These are phyloP conservation scores for Aureobasidium sp. DNA, from an alignment of 2,329 filamentous ascomycete genomes.

Conservation along the genomic window DNA sequence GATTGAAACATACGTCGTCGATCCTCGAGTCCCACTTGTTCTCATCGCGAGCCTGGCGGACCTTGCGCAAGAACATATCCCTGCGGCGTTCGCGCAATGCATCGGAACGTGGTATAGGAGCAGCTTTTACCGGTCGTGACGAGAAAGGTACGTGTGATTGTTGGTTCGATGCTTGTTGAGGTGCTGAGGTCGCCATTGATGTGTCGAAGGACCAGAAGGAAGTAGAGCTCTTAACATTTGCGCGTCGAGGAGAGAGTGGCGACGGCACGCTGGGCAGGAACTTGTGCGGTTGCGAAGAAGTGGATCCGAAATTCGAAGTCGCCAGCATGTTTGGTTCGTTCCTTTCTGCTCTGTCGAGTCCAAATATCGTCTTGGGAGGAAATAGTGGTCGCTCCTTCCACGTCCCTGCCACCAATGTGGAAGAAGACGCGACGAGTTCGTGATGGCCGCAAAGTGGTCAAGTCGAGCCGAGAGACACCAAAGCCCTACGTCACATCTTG, in stretches of 20 bases:
- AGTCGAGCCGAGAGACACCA: background rate
- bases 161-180: background rate
- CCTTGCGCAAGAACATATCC: constrained; percentile 60
- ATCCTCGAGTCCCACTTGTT: constrained; percentile 39
- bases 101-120: constrained; percentile 56
- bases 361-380: background rate
- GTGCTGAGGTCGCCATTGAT: constrained; percentile 4
- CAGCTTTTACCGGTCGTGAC: constrained; percentile 52
- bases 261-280: constrained; percentile 32
- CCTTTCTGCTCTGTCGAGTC: background rate
- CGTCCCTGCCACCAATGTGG: background rate
- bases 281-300: constrained; percentile 16
- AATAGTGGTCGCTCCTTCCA: background rate
- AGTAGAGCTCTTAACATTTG: constrained; percentile 29
- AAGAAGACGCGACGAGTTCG: constrained; percentile 1
- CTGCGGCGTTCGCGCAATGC: constrained; percentile 58
- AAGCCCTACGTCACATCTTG: background rate
- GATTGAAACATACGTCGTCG: constrained; percentile 36
- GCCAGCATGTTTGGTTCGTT: background rate
- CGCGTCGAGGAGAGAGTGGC: constrained; percentile 39
- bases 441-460: background rate
- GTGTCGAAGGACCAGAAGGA: constrained; percentile 15
- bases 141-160: constrained; percentile 35
- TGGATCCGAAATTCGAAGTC: background rate
- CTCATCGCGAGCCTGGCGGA: constrained; percentile 40